A percentile compares a stretch with the other conserved stretches of the same genome.
These are phyloP conservation scores for Tricholoma saponaceum DNA, from an alignment of 768 basidiomycete genomes.

Conservation along the genomic window DNA sequence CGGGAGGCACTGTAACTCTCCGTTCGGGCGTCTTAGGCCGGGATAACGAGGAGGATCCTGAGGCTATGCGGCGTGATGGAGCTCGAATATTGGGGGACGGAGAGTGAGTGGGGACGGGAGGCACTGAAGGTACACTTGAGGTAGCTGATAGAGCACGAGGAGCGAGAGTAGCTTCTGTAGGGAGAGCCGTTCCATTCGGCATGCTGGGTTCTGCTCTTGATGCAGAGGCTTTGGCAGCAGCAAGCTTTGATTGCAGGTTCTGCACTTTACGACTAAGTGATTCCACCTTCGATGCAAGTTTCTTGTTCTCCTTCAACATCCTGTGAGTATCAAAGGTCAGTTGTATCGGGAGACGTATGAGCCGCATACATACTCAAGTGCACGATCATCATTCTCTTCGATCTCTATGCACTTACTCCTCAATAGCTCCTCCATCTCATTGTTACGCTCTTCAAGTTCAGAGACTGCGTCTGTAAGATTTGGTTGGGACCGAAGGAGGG, in stretches of 20 bases:
- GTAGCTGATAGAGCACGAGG: constrained; percentile 26
- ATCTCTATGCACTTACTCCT: constrained; percentile 70
- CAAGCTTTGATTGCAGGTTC: constrained; percentile 63
- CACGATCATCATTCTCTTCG: constrained; percentile 80
- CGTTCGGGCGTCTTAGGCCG: constrained; percentile 55
- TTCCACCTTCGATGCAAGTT: constrained; percentile 65
- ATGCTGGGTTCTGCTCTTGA: constrained; percentile 11
- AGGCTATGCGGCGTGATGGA: constrained; percentile 31
- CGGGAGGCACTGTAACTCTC: constrained; percentile 29
- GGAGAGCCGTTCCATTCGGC: constrained; percentile 5
- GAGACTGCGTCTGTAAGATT: constrained; percentile 51
- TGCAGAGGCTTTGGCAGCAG: constrained; percentile 43
- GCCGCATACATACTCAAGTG: constrained; percentile 59
- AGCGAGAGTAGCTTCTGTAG: constrained; percentile 10
- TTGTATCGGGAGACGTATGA: constrained; percentile 4
- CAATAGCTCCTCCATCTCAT: constrained; percentile 73
- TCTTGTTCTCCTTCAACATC: constrained; percentile 79
- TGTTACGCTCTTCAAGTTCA: constrained; percentile 65
- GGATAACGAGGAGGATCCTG: constrained; percentile 39
- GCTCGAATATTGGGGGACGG: constrained; percentile 15
- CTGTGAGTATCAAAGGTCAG: constrained; percentile 30
- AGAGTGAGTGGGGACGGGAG: constrained; percentile 12
- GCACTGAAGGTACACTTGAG: constrained; percentile 16
- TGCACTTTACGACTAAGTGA: constrained; percentile 69
- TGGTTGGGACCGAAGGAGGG: constrained; percentile 46